phyloP scores from a whole-genome alignment of 495 filamentous ascomycete genomes.

The Parathielavia appendiculata region DNA sequence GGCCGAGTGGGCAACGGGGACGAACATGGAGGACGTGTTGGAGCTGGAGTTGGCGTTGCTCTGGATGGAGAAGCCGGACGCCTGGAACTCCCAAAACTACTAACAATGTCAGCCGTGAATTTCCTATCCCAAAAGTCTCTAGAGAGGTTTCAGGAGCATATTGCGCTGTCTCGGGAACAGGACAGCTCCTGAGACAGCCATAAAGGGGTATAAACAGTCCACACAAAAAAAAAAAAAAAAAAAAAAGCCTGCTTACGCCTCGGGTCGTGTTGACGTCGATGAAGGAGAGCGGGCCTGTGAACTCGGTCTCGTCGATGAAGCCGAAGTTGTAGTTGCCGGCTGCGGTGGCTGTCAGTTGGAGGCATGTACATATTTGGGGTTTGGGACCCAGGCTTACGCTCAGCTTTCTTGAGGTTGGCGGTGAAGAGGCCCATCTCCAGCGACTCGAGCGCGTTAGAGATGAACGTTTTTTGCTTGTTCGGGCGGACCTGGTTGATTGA shows the following conservation, averaged over 20 bases:
- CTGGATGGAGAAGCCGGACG: slow-evolving; percentile 56
- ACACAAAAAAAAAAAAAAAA: no score
- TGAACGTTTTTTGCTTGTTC: slow-evolving; percentile 62
- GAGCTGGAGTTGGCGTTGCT: slow-evolving; percentile 42
- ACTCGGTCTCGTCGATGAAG: slow-evolving; percentile 44
- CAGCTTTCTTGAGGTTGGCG: slow-evolving; percentile 58
- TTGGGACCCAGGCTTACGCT: slow-evolving; percentile 6
- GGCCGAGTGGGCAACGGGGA: slow-evolving; percentile 54
- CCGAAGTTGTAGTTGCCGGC: slow-evolving; percentile 34
- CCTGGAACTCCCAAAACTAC: slow-evolving; percentile 74
- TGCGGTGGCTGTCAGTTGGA: slow-evolving; percentile 55
- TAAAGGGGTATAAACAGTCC: no score
- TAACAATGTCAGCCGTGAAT: no score
- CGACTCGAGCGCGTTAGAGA: slow-evolving; percentile 59
- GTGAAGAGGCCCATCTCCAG: slow-evolving; percentile 67
- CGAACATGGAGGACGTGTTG: slow-evolving; percentile 45
- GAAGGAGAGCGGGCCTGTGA: slow-evolving; percentile 57
- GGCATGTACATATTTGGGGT: slow-evolving; percentile 32
- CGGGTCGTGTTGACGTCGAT: slow-evolving; percentile 52
- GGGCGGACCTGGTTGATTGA: slow-evolving; percentile 67
- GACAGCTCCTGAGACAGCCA: no score
- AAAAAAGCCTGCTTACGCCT: no score
- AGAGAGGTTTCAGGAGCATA: no score
- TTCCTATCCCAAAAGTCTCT: no score
- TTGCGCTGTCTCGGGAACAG: no score